Evolutionary conservation across 108 stramenopile genomes (phyloP), one percentile per base, ranked within the genome.

Genomic region (Cyclotella cryptica): DNA sequence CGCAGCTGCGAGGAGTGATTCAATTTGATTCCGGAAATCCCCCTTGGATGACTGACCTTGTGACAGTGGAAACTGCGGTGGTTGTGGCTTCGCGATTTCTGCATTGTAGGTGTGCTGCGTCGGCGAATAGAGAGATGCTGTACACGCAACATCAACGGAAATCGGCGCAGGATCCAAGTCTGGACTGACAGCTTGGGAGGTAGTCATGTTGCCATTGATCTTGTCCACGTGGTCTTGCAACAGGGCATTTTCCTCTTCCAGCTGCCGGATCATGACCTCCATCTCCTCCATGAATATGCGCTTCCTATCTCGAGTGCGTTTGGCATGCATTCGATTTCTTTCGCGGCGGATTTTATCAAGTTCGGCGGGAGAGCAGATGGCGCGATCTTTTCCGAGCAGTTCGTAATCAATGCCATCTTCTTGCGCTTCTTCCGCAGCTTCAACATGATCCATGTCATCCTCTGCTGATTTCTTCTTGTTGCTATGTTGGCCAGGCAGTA

Each of bases 301-400:
- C 80, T 94, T 94, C 14, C 93, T 71, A 68, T 96, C 95, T 40
- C 95, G 73, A 21, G 92, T 96, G 59, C 91, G 85, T 74, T 93
- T 93, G 60, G 95, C 95, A 72, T 96, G 95, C 92, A 96, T 96
- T n/a, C 95, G 88, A 69, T 96, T 96, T 18, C 95, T 76, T 70
- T 96, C 95, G 63, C 92, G 77, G 28, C 93, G 89, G 71, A 96
- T 93, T 69, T 85, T 79, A 71, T 96, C 95, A 13, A 93, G 85
- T 84, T 96, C 93, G 27, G 83, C 88, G 1, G 91, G 88, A 14
- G 92, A 86, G 68, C 92, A 96, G 65, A 87, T 84, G 54, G 88
- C 80, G 30, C 95, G 83, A 62, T 95, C 94, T 74, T 92, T 93
- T 12, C 84, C 86, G 21, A 95, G 87, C 11, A 95, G 84, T 44